phyloP scores from a whole-genome alignment of 257 asterid genomes.

The Eustoma russellianum region DNA sequence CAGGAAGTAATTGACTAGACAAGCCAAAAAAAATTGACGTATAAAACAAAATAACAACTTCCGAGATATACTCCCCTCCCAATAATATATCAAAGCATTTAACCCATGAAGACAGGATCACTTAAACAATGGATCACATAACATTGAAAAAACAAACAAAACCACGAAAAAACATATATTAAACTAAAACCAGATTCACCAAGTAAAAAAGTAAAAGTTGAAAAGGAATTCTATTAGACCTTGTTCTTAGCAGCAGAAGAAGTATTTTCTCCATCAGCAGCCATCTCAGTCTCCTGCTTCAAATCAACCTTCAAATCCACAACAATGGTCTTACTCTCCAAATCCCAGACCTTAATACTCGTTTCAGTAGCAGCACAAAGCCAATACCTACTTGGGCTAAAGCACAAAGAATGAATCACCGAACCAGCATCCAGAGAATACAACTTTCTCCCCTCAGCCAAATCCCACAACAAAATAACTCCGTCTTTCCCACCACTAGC shows the following conservation, averaged over 20 bases:
- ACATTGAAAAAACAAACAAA: neutral
- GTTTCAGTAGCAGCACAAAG: slow-evolving; percentile 69
- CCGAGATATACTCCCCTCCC: too few species aligned
- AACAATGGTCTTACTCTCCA: slow-evolving; percentile 74
- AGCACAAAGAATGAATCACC: slow-evolving; percentile 51
- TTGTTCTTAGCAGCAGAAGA: slow-evolving; percentile 32
- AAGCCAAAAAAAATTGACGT: too few species aligned
- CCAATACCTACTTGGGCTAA: slow-evolving; percentile 82
- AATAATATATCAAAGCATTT: too few species aligned
- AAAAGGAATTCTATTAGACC: slow-evolving; percentile 18
- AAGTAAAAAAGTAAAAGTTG: neutral
- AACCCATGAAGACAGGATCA: too few species aligned
- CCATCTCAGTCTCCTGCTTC: slow-evolving; percentile 58
- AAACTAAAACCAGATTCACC: too few species aligned
- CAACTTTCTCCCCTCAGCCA: slow-evolving; percentile 59
- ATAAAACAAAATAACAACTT: too few species aligned
- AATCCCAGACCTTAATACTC: slow-evolving; percentile 72
- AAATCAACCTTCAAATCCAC: slow-evolving; percentile 53
- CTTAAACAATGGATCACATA: neutral
- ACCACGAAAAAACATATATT: too few species aligned
- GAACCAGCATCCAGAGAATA: slow-evolving; percentile 64
- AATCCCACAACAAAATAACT: slow-evolving; percentile 65
- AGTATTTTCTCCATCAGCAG: slow-evolving; percentile 25
- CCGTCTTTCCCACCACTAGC: slow-evolving; percentile 86
- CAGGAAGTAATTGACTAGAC: too few species aligned